Base-by-base conservation (phyloP, 306 rosid species). In the Glycine tomentella region DNA sequence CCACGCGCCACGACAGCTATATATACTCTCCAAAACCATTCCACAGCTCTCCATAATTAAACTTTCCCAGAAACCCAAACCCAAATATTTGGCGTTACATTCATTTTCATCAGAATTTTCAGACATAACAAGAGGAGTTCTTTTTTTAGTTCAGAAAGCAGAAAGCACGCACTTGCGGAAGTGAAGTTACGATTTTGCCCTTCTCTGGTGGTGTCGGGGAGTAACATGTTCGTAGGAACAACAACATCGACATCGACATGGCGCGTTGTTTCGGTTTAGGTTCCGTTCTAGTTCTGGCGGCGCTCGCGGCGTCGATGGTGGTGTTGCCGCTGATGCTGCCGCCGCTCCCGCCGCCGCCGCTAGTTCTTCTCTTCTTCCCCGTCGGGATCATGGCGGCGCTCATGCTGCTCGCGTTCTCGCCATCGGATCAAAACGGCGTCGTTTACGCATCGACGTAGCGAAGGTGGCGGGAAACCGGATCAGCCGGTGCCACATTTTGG, bases 381-480 rank as follows among this genome's bases (percentile, higher is more conserved):
- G 90, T 92, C 4, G 91, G 93, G 44, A 81, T 92, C 52, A 86
- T 92, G 97, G 95, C 90, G 6, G 95, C 95, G 49, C 95, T 92
- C 4, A 80, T 92, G 84, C 4, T 90, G 4, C 88, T 92, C 11
- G 95, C 90, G 3, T 90, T 92, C 78, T 90, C 90, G 9, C 92
- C 95, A 1, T 40, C 84, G 0, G 83, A 81, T 0, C 62, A 78
- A 67, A 83, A 89, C 84, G 80, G 34, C 79, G 87, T 75, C 84
- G 84, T 81, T 76, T 56, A 15, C 58, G 49, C 86, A 13, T 3
- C 79, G 17, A 6, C 78, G 5, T 80, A 52, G 81, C 46, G 46
- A 42, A 38, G 44, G 7, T 6, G 46, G 9, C 5, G 6, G 9
- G 1, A 42, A 42, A 20, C 7, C 45, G 48, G 78, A 72, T 80